Percentiles rank a stretch among this genome's conserved stretches.
phyloP scores from a whole-genome alignment of 345 rosid species.

The Clausena lansium region DNA sequence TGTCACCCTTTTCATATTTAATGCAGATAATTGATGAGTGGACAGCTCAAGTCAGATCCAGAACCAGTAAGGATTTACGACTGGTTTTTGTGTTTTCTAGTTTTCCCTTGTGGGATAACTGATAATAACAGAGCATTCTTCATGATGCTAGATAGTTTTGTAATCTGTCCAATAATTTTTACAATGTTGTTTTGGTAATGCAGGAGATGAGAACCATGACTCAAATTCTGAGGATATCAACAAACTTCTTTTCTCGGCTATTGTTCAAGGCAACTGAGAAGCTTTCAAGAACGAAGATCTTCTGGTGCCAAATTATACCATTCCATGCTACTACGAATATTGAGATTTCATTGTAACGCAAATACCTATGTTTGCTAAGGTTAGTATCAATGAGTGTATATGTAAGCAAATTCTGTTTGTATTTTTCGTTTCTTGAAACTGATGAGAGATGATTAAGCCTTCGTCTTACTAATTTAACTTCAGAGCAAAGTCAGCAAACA shows the following conservation, averaged over 20 bases:
- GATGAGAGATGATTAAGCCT: too few species aligned
- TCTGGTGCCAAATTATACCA: neutral
- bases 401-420: neutral
- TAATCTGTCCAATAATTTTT: neutral
- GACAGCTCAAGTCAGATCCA: conserved; percentile 72
- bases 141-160: too few species aligned
- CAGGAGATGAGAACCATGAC: conserved; percentile 50
- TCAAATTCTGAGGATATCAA: conserved; percentile 65
- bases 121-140: neutral
- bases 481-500: neutral
- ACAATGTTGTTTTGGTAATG: conserved; percentile 17
- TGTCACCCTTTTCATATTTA: conserved; percentile 4
- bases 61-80: conserved; percentile 44
- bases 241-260: conserved; percentile 74
- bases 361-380: neutral
- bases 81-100: neutral
- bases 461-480: neutral
- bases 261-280: conserved; percentile 47
- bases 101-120: neutral
- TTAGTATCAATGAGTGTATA: neutral
- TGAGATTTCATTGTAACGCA: neutral
- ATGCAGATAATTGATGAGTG: conserved; percentile 81
- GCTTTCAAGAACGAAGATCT: neutral
- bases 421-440: too few species aligned
- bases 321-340: neutral